Percentiles rank a stretch among this genome's conserved stretches.
Evolutionary conservation across 2,329 filamentous ascomycete genomes (phyloP).

Genomic region (Epichloe gansuensis): DNA sequence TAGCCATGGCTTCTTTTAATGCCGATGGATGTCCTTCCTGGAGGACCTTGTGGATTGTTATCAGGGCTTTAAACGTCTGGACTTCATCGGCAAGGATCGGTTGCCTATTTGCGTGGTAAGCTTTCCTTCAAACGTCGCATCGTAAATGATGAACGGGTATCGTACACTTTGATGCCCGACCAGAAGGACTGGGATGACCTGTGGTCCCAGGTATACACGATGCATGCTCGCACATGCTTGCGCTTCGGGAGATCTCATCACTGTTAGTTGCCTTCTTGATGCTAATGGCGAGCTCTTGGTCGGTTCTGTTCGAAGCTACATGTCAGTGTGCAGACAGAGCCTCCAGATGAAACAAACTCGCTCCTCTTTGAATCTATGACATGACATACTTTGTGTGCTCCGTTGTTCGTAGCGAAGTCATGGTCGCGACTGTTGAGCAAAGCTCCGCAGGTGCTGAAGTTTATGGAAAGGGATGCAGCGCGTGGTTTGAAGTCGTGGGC

Average conservation of each 20-base stretch:
- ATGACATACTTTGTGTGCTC: constrained; percentile 25
- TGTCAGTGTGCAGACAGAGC: not conserved
- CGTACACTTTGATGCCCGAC: constrained; percentile 96
- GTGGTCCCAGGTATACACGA: constrained; percentile 99
- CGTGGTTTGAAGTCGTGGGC: not conserved
- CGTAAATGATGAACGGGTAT: constrained; percentile 16
- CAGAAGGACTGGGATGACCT: constrained; percentile 92
- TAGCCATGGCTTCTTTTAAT: constrained; percentile 76
- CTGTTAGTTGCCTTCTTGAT: constrained; percentile 58
- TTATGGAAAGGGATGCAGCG: constrained; percentile 1
- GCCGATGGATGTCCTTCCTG: constrained; percentile 90
- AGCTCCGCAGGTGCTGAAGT: constrained; percentile 3
- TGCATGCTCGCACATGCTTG: constrained; percentile 96
- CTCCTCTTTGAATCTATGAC: not conserved
- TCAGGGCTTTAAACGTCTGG: constrained; percentile 96
- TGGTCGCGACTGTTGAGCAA: constrained; percentile 10
- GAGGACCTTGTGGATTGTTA: constrained; percentile 93
- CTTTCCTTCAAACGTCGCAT: not conserved
- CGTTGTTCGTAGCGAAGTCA: constrained; percentile 20
- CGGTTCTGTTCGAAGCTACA: constrained; percentile 36
- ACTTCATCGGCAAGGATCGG: constrained; percentile 97
- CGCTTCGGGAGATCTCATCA: constrained; percentile 59
- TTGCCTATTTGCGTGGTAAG: constrained; percentile 44
- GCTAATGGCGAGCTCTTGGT: constrained; percentile 57
- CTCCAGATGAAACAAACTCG: not conserved